Percentiles rank a stretch among this genome's conserved stretches.
Conservation (phyloP, 31 red algal genomes). For the Asparagopsis taxiformis region DNA sequence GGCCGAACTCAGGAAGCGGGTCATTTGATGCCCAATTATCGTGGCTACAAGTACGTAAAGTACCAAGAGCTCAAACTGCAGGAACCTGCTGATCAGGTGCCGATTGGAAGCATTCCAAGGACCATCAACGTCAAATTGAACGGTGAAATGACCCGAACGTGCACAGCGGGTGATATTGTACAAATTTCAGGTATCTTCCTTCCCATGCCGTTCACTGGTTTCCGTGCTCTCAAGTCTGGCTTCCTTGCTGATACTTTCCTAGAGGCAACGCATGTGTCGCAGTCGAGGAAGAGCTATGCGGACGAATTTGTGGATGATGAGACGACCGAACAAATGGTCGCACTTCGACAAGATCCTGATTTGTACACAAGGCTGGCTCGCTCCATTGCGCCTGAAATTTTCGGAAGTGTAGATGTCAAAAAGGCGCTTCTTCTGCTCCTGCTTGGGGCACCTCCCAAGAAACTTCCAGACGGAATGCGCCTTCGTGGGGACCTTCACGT, state of each 20-base stretch:
- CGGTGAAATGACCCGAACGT: conserved; percentile 78
- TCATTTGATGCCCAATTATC: conserved; percentile 77
- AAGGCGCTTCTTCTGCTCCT: conserved; percentile 91
- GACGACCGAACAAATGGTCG: conserved; percentile 44
- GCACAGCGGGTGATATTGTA: conserved; percentile 85
- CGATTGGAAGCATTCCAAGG: conserved; percentile 95
- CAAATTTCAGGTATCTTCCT: conserved; percentile 90
- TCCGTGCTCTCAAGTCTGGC: conserved; percentile 82
- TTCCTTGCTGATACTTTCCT: conserved; percentile 94
- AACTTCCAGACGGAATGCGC: conserved; percentile 93
- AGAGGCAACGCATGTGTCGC: conserved; percentile 76
- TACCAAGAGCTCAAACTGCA: conserved; percentile 98
- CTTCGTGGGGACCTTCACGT: conserved; percentile 95
- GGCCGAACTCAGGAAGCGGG: conserved; percentile 21
- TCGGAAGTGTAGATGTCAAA: conserved; percentile 94
- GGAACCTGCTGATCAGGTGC: conserved; percentile 96
- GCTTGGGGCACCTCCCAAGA: conserved; percentile 84
- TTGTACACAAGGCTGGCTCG: conserved; percentile 81
- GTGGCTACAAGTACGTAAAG: conserved; percentile 85
- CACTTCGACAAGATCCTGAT: conserved; percentile 42
- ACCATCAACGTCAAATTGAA: conserved; percentile 85
- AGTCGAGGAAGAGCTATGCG: conserved; percentile 86
- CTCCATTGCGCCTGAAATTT: conserved; percentile 98
- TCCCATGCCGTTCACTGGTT: conserved; percentile 83
- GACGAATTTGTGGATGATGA: conserved; percentile 60